phyloP scores from a whole-genome alignment of 164 flowering plant genomes.

The Chimonanthus salicifolius region DNA sequence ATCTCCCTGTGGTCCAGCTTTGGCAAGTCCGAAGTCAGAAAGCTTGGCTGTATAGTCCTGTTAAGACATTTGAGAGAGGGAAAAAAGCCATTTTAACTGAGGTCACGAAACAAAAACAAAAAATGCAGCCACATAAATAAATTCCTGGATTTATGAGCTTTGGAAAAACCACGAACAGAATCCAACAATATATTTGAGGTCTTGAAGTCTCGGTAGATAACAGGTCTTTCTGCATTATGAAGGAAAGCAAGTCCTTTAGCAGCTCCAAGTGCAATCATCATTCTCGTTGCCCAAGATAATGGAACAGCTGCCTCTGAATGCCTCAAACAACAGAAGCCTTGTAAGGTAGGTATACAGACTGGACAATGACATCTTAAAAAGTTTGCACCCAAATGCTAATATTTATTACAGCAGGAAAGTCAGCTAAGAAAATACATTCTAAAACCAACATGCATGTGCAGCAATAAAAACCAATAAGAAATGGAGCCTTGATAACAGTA shows the following conservation, averaged over 20 bases:
- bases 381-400: neutral
- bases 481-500: neutral
- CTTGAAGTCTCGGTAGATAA: slow-evolving; percentile 93
- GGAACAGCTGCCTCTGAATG: slow-evolving; percentile 79
- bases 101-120: neutral
- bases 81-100: neutral
- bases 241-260: slow-evolving; percentile 99
- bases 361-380: neutral
- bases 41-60: slow-evolving; percentile 94
- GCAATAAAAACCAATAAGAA: neutral
- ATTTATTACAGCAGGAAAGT: neutral
- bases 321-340: slow-evolving; percentile 35
- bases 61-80: slow-evolving; percentile 1
- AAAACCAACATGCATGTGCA: neutral
- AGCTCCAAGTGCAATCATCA: slow-evolving; percentile 98
- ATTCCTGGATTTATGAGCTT: neutral
- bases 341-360: slow-evolving; percentile 2
- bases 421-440: neutral
- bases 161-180: slow-evolving; percentile 52
- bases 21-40: slow-evolving; percentile 96
- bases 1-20: slow-evolving; percentile 97
- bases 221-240: slow-evolving; percentile 93
- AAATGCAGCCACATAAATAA: neutral
- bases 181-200: slow-evolving; percentile 92
- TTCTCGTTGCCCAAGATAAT: slow-evolving; percentile 85